Evolutionary conservation across 2,329 filamentous ascomycete species (phyloP).

Genomic region (Aotearoamyces nothofagi): DNA sequence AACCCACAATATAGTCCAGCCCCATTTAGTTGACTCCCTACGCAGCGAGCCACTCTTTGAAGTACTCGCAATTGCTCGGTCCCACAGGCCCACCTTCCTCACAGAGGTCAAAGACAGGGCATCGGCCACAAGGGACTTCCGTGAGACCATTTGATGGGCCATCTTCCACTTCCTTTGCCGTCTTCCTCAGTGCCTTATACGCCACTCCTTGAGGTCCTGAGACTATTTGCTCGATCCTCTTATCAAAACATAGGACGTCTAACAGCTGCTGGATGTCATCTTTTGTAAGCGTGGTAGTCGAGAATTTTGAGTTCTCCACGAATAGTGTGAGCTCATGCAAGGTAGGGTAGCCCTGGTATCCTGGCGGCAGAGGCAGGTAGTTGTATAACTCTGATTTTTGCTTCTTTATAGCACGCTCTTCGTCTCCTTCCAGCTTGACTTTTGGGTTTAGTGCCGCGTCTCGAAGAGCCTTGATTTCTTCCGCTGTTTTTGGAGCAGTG

Average conservation of each 20-base stretch:
- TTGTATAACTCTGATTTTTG: slow-evolving; percentile 7
- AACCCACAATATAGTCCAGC: too few species aligned
- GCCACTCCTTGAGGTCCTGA: slow-evolving; percentile 15
- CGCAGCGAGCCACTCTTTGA: slow-evolving; percentile 61
- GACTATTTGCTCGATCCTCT: slow-evolving; percentile 53
- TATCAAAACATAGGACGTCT: slow-evolving; percentile 80
- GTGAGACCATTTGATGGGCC: slow-evolving; percentile 37
- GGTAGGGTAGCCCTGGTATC: slow-evolving; percentile 68
- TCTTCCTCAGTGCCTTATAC: slow-evolving; percentile 20
- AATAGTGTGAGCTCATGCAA: slow-evolving; percentile 61
- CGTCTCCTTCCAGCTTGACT: slow-evolving; percentile 6
- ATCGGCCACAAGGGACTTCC: slow-evolving; percentile 79
- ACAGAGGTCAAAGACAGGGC: slow-evolving; percentile 87
- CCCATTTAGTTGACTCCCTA: slow-evolving; percentile 18
- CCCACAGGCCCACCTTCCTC: slow-evolving; percentile 83
- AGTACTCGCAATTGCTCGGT: slow-evolving; percentile 83
- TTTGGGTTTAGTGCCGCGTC: slow-evolving; percentile 10
- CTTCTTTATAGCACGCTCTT: slow-evolving; percentile 7
- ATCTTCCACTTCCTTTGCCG: slow-evolving; percentile 19
- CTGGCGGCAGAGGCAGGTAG: slow-evolving; percentile 38
- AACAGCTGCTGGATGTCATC: slow-evolving; percentile 74
- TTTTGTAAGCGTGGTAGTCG: slow-evolving; percentile 53
- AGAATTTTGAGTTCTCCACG: slow-evolving; percentile 53
- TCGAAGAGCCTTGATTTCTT: slow-evolving; percentile 20
- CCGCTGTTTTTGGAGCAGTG: slow-evolving; percentile 15